Conservation (phyloP, 495 filamentous ascomycete species). For the Viridothelium virens region DNA sequence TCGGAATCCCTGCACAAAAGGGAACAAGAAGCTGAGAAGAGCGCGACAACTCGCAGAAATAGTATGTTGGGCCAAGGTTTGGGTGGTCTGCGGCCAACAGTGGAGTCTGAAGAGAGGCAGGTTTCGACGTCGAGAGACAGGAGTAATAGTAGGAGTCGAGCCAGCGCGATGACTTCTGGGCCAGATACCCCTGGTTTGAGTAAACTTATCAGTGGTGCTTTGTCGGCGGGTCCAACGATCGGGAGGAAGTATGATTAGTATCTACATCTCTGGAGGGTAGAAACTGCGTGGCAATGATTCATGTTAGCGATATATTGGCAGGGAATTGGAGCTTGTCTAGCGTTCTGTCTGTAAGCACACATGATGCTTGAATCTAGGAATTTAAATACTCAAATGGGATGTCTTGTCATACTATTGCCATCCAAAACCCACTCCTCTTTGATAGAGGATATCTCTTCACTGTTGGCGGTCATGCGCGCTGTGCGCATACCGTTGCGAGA, state of each 20-base stretch:
- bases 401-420: no score
- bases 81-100: background rate
- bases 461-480: no score
- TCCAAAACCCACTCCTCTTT: no score
- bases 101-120: background rate
- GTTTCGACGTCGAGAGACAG: background rate
- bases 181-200: slow-evolving; percentile 7
- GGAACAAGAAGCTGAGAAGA: slow-evolving; percentile 53
- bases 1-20: slow-evolving; percentile 65
- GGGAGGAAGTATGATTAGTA: slow-evolving; percentile 1
- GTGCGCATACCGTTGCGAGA: no score
- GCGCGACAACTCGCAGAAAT: slow-evolving; percentile 21
- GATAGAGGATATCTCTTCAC: no score
- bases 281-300: background rate
- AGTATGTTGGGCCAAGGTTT: slow-evolving; percentile 2
- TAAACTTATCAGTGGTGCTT: slow-evolving; percentile 6
- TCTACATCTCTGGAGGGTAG: background rate
- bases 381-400: no score
- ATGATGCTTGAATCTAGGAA: no score
- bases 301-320: background rate
- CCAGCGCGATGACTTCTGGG: background rate
- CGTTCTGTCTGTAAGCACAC: background rate
- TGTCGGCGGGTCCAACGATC: slow-evolving; percentile 3
- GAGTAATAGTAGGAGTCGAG: background rate
- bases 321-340: background rate